Base-by-base conservation (phyloP, 345 rosid species). In the Eucalyptus microcorys region DNA sequence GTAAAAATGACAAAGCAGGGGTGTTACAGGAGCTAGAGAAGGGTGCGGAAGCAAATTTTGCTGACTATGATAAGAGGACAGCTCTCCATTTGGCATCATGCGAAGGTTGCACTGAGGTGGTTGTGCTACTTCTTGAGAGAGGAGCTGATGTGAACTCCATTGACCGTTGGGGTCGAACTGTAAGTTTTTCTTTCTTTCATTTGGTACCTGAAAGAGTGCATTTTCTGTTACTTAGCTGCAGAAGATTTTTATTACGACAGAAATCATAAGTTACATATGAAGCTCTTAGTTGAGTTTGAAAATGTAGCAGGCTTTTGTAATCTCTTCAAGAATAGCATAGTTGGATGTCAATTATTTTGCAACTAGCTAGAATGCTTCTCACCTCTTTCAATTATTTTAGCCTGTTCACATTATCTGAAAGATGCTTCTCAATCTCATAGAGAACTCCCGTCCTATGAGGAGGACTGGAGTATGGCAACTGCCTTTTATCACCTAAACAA, bases 131-230 rank as follows among this genome's bases (percentile, higher is more conserved):
- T 89, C 93, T 95, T 10, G 93, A 92, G 89, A 94, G 89, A 92
- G 94, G 94, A 81, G 95, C 97, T 87, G 93, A 91, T 87, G 96
- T 94, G 45, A 93, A 95, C 88, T 92, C 93, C 64, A 50, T 89
- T 24, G 97, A 94, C 91, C 96, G 95, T 53, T 94, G 96, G 95
- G 94, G 94, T 88, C 96, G 94, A 88, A 94, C 96, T 76, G 97
- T 95, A 90, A 93, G 97, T 91, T 88, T 21, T 37, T 59, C 50
- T 30, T 21, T 68, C 57, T 68, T 32, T 40, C 14, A 11, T 87
- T 71, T 13, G 55, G 42, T 61, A 66, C 79, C 52, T 71, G 76
- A 53, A 86, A 45, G 64, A 42, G 64, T 86, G 0, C 7, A 57
- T 57, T 52, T 52, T 52, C 26, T 52, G 57, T 52, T 52, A 52